Evolutionary conservation across 2,329 filamentous ascomycete genomes (phyloP).

Genomic region (Chaetomium strumarium): DNA sequence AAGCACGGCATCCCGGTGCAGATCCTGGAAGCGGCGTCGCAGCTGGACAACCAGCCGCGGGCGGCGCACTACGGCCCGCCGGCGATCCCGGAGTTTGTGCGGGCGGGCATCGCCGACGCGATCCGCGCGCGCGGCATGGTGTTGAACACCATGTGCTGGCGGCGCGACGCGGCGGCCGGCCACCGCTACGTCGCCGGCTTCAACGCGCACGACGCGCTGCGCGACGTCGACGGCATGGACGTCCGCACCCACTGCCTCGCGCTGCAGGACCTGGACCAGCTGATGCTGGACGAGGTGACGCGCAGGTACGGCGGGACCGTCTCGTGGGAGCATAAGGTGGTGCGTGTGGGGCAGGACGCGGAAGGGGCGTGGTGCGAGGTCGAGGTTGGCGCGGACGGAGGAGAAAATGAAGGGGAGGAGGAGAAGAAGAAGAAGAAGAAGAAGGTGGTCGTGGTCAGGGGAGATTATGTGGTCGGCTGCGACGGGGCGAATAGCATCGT

Average conservation of each 20-base stretch:
- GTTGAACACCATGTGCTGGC: constrained; percentile 37
- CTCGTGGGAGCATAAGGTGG: constrained; percentile 43
- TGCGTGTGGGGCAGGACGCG: constrained; percentile 41
- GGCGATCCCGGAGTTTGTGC: constrained; percentile 50
- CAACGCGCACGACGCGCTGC: constrained; percentile 29
- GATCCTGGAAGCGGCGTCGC: constrained; percentile 48
- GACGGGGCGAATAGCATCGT: constrained; percentile 48
- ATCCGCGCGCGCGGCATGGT: constrained; percentile 35
- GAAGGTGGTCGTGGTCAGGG: constrained; percentile 37
- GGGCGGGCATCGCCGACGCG: constrained; percentile 52
- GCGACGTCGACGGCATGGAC: constrained; percentile 35
- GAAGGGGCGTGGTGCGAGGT: constrained; percentile 40
- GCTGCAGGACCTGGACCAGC: constrained; percentile 37
- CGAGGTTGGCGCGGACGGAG: constrained; percentile 32
- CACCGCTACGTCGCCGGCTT: constrained; percentile 34
- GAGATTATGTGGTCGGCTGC: constrained; percentile 51
- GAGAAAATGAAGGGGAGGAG: too few relatives aligned
- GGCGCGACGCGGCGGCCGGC: constrained; percentile 31
- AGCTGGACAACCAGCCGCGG: constrained; percentile 54
- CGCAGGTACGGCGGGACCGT: constrained; percentile 32
- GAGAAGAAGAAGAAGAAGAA: too few relatives aligned
- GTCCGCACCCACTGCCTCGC: constrained; percentile 37
- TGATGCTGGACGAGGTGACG: constrained; percentile 37
- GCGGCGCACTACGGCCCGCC: constrained; percentile 57
- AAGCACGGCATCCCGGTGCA: constrained; percentile 47